These are phyloP conservation scores for Scopulariopsis brevicaulis DNA, from an alignment of 2,329 filamentous ascomycete species.

Conservation along the genomic window DNA sequence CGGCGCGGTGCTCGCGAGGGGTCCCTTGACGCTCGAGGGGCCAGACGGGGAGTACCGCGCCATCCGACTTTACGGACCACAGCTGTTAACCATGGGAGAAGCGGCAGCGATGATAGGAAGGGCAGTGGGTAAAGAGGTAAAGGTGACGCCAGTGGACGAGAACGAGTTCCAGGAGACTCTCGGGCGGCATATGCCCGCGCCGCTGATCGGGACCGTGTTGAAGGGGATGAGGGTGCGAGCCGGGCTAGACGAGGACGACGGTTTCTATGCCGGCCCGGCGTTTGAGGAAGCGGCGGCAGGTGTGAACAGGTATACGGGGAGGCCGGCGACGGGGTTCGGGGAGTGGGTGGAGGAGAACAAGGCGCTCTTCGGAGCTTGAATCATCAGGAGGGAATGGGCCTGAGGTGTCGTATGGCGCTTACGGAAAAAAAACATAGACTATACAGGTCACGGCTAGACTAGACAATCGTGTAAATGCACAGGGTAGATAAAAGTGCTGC, in stretches of 20 bases:
- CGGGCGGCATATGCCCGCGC: not conserved
- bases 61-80: conserved; percentile 23
- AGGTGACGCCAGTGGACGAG: conserved; percentile 4
- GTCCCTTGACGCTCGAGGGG: conserved; percentile 10
- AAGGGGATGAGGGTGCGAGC: not conserved
- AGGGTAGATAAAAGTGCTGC: too few relatives aligned
- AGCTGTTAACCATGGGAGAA: conserved; percentile 18
- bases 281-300: not conserved
- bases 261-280: not conserved
- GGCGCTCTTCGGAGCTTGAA: not conserved
- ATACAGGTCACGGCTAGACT: too few relatives aligned
- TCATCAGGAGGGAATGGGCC: too few relatives aligned
- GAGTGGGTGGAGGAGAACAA: conserved; percentile 1
- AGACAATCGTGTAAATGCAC: too few relatives aligned
- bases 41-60: conserved; percentile 11
- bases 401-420: too few relatives aligned
- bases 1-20: conserved; percentile 24
- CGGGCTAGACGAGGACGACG: not conserved
- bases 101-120: conserved; percentile 15
- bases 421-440: too few relatives aligned
- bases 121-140: conserved; percentile 17
- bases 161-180: not conserved
- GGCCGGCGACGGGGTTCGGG: not conserved
- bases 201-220: not conserved
- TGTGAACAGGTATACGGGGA: not conserved